These are phyloP conservation scores for Fusarium sp. DNA, from an alignment of 2,329 filamentous ascomycete genomes.

Conservation along the genomic window DNA sequence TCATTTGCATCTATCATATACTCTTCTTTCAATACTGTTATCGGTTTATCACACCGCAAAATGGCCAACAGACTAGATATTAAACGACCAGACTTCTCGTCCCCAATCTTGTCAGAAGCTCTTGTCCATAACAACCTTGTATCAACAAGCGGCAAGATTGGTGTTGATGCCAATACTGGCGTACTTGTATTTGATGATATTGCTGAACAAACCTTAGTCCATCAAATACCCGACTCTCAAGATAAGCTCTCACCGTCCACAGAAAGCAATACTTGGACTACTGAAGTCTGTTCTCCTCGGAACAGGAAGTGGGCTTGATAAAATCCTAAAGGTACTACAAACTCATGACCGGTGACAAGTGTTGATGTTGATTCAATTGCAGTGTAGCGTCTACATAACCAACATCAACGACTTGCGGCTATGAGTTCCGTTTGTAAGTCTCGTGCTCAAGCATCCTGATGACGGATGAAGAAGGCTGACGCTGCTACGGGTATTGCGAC, in stretches of 20 bases:
- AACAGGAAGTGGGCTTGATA: neutral
- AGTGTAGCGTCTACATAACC: neutral
- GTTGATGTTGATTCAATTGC: neutral
- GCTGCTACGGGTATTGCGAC: neutral
- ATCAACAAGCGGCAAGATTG: neutral
- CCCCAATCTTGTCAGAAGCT: neutral
- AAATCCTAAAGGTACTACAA: neutral
- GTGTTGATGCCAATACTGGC: neutral
- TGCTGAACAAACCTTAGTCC: neutral
- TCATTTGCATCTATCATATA: neutral
- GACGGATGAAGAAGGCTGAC: neutral
- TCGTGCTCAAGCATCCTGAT: neutral
- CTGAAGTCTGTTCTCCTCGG: neutral
- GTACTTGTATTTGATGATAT: neutral
- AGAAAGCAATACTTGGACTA: neutral
- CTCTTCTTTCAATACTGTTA: neutral
- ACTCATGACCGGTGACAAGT: neutral
- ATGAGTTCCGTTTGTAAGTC: neutral
- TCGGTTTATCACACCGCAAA: neutral
- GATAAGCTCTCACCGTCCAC: accelerated
- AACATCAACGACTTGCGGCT: neutral
- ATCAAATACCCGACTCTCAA: neutral
- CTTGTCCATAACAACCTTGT: neutral
- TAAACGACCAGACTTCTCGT: neutral
- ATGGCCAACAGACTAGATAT: neutral